Evolutionary conservation across 2,329 filamentous ascomycete genomes (phyloP).

Genomic region (Neonectria faginata): DNA sequence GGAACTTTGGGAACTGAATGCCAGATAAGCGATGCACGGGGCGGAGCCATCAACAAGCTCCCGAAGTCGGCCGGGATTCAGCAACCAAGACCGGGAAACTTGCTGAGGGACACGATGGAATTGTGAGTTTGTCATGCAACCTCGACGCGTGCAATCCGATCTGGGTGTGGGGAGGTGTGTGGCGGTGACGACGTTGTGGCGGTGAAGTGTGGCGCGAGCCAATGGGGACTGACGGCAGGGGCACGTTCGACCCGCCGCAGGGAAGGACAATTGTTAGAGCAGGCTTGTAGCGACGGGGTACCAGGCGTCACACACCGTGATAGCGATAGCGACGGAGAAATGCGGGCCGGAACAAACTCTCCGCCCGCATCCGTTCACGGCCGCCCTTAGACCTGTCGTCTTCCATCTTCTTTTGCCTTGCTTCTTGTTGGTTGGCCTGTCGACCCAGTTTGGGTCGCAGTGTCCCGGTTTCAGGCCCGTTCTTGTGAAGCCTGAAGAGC

Average conservation of each 20-base stretch:
- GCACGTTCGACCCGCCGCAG: neutral
- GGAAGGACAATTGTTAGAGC: slow-evolving; percentile 34
- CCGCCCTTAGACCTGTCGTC: no score
- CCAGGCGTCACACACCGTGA: slow-evolving; percentile 17
- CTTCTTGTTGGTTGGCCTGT: slow-evolving; percentile 15
- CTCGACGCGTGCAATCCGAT: neutral
- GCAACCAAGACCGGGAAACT: slow-evolving; percentile 33
- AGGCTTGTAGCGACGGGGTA: slow-evolving; percentile 29
- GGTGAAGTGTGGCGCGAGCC: slow-evolving; percentile 19
- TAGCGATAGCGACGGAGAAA: slow-evolving; percentile 20
- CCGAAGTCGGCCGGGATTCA: slow-evolving; percentile 2
- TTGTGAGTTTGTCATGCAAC: neutral
- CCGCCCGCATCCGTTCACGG: slow-evolving; percentile 15
- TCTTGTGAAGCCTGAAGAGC: neutral
- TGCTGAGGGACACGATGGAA: slow-evolving; percentile 23
- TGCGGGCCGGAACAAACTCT: slow-evolving; percentile 32
- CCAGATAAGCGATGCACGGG: neutral
- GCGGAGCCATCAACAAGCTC: slow-evolving; percentile 5
- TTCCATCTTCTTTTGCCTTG: no score
- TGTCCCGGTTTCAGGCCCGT: slow-evolving; percentile 12
- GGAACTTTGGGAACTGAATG: neutral
- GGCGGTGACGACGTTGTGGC: neutral
- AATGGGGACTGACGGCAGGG: neutral
- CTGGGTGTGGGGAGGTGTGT: neutral
- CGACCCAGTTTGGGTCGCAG: slow-evolving; percentile 7